A percentile compares a stretch with the other conserved stretches of the same genome.
Conservation (phyloP, 768 basidiomycete species). For the Pisolithus albus region DNA sequence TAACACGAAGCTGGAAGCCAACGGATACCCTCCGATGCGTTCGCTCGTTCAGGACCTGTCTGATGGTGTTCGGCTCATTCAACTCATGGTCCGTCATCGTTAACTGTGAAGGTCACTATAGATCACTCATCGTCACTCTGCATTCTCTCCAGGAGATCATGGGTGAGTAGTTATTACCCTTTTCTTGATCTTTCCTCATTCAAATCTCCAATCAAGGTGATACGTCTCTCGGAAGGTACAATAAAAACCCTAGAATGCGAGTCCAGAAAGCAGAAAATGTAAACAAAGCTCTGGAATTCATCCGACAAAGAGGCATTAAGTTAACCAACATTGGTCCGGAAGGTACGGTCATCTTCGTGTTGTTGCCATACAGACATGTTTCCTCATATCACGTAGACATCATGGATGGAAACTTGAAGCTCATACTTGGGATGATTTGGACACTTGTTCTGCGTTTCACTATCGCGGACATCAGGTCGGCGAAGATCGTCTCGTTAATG, state of each 20-base stretch:
- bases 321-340: conserved; percentile 97
- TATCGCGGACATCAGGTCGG: conserved; percentile 95
- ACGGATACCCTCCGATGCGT: conserved; percentile 80
- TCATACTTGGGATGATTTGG: conserved; percentile 99
- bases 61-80: conserved; percentile 92
- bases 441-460: conserved; percentile 95
- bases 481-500: conserved; percentile 4
- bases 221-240: conserved; percentile 90
- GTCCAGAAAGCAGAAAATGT: conserved; percentile 99
- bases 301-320: conserved; percentile 88
- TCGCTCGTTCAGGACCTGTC: conserved; percentile 88
- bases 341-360: conserved; percentile 39
- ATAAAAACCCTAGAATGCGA: conserved; percentile 81
- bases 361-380: background rate
- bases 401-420: conserved; percentile 96
- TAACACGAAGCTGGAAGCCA: conserved; percentile 87
- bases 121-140: conserved; percentile 3
- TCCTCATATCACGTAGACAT: conserved; percentile 56
- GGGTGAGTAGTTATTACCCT: conserved; percentile 43
- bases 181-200: conserved; percentile 5
- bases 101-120: background rate
- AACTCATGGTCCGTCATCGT: conserved; percentile 66
- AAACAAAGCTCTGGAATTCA: conserved; percentile 93
- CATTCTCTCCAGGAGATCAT: conserved; percentile 76
- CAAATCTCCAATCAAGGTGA: conserved; percentile 47